A percentile compares a stretch with the other conserved stretches of the same genome.
Evolutionary conservation across 2,329 filamentous ascomycete species (phyloP).

Genomic region (Talaromyces sp.): DNA sequence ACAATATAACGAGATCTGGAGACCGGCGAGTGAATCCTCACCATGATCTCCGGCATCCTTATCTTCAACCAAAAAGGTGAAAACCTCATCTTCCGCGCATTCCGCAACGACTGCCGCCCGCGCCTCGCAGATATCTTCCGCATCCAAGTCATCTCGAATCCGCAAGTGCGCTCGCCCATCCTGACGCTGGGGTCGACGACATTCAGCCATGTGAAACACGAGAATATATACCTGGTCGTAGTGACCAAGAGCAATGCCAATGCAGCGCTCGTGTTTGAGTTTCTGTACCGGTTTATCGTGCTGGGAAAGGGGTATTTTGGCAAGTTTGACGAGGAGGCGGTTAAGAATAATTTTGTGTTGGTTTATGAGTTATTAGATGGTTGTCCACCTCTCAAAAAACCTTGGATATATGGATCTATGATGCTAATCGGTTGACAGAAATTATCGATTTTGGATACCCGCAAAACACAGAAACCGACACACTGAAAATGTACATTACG

Average conservation of each 20-base stretch:
- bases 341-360: constrained; percentile 99
- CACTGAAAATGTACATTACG: constrained; percentile 99
- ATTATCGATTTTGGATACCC: constrained; percentile 99
- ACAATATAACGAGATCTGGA: constrained; percentile 7
- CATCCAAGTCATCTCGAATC: constrained; percentile 98
- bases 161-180: constrained; percentile 95
- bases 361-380: constrained; percentile 96
- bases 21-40: background rate
- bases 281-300: constrained; percentile 85
- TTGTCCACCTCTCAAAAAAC: constrained; percentile 37
- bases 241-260: constrained; percentile 99
- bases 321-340: constrained; percentile 98
- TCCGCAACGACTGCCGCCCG: constrained; percentile 96
- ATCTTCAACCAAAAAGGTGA: constrained; percentile 99
- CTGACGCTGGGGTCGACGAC: constrained; percentile 95
- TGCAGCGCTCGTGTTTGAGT: constrained; percentile 95
- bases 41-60: constrained; percentile 93
- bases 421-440: constrained; percentile 53
- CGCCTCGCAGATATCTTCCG: constrained; percentile 98
- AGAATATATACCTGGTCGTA: constrained; percentile 97
- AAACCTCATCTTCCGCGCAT: constrained; percentile 98
- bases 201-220: constrained; percentile 98
- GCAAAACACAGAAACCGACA: constrained; percentile 98
- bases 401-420: background rate
- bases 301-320: constrained; percentile 95